These are phyloP conservation scores for Tephrocybe sp. DNA, from an alignment of 768 basidiomycete species.

Conservation along the genomic window DNA sequence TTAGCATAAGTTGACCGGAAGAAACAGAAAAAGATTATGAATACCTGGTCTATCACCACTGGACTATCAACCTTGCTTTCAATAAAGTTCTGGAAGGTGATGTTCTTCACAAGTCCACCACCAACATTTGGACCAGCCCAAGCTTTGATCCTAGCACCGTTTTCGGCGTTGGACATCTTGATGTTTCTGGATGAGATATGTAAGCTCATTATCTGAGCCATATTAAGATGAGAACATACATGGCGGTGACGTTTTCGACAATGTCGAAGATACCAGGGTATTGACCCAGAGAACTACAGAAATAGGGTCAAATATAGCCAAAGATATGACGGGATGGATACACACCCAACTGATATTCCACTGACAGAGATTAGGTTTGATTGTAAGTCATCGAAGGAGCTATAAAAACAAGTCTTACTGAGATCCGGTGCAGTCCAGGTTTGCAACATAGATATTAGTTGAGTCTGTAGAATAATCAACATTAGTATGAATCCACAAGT, in stretches of 20 bases:
- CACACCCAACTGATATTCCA: slow-evolving; percentile 53
- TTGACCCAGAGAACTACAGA: slow-evolving; percentile 53
- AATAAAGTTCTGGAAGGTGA: slow-evolving; percentile 50
- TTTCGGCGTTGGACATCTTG: slow-evolving; percentile 58
- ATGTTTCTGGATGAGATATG: slow-evolving; percentile 38
- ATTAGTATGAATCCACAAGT: background rate
- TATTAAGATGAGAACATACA: slow-evolving; percentile 24
- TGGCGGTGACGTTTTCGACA: slow-evolving; percentile 56
- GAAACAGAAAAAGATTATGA: background rate
- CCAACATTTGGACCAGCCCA: slow-evolving; percentile 62
- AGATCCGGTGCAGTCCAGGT: slow-evolving; percentile 58
- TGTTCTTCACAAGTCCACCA: slow-evolving; percentile 53
- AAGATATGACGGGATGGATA: background rate
- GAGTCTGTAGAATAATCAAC: slow-evolving; percentile 27
- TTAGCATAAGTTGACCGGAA: background rate
- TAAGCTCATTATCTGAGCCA: background rate
- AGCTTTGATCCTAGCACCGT: slow-evolving; percentile 68
- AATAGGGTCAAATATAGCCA: background rate
- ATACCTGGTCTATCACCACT: slow-evolving; percentile 54
- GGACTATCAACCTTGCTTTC: slow-evolving; percentile 58
- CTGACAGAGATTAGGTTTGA: slow-evolving; percentile 23
- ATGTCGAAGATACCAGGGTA: slow-evolving; percentile 53
- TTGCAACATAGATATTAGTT: slow-evolving; percentile 54
- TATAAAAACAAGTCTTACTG: slow-evolving; percentile 34
- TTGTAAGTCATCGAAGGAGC: background rate